Evolutionary conservation across 306 rosid genomes (phyloP).

Genomic region (Styphnolobium japonicum): DNA sequence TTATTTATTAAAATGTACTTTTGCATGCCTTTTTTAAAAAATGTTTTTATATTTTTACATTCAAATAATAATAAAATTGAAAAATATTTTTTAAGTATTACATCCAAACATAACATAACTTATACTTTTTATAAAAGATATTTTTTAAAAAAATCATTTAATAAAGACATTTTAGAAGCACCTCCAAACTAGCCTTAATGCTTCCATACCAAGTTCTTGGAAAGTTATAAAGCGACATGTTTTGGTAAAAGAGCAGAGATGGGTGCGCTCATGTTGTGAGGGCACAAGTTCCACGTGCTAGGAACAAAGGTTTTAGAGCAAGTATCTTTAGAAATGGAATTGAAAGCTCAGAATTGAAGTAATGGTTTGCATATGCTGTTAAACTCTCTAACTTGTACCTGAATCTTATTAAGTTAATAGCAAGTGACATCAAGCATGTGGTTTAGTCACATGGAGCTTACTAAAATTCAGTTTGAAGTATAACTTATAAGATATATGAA

Average conservation of each 20-base stretch:
- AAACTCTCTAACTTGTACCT: conserved; percentile 23
- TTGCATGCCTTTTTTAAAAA: no score
- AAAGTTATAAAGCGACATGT: conserved; percentile 10
- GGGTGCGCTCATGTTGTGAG: conserved; percentile 25
- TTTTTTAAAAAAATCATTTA: no score
- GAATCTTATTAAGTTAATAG: conserved; percentile 3
- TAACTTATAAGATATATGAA: background rate
- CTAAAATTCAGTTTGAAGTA: background rate
- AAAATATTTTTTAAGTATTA: no score
- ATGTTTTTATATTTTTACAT: no score
- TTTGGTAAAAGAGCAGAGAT: background rate
- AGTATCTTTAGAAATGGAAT: background rate
- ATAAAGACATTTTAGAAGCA: no score
- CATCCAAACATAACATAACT: no score
- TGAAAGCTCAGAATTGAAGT: background rate
- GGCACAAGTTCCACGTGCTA: conserved; percentile 48
- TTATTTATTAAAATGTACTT: no score
- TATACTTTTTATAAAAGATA: no score
- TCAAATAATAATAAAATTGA: no score
- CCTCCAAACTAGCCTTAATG: no score
- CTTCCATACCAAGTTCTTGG: conserved; percentile 29
- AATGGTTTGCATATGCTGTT: conserved; percentile 12
- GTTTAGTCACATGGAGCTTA: conserved; percentile 26
- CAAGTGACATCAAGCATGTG: conserved; percentile 22
- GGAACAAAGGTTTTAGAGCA: conserved; percentile 6